Conservation (phyloP, 2,329 filamentous ascomycete species). For the Paraphoma sp. region DNA sequence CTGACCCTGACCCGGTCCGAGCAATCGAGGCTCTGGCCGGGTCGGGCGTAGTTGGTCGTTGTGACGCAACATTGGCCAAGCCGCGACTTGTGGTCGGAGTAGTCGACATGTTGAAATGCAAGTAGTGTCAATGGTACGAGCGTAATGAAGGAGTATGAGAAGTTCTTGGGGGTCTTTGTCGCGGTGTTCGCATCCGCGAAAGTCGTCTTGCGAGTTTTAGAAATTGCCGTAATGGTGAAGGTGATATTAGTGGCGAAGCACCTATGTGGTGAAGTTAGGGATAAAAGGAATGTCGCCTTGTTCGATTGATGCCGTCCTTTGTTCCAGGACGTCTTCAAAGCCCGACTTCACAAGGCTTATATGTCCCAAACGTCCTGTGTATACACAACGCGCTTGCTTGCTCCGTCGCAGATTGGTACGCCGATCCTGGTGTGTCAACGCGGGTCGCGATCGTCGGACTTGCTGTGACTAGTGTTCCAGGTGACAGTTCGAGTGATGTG, state of each 20-base stretch:
- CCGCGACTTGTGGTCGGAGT: conserved; percentile 22
- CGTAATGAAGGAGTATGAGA: neutral
- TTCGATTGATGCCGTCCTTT: neutral
- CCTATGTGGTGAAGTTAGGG: conserved; percentile 2
- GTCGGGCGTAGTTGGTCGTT: conserved; percentile 26
- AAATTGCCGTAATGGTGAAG: neutral
- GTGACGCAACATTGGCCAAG: conserved; percentile 17
- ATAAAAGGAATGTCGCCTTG: neutral
- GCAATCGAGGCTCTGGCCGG: conserved; percentile 12
- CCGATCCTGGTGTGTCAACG: neutral
- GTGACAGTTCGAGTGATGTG: neutral
- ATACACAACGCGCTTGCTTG: conserved; percentile 3
- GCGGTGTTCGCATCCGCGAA: neutral
- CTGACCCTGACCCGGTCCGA: conserved; percentile 20
- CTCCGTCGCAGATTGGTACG: neutral
- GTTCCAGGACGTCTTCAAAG: conserved; percentile 3
- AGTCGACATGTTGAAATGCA: conserved; percentile 31
- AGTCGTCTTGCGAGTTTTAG: neutral
- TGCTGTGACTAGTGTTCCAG: neutral
- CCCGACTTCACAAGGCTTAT: conserved; percentile 8
- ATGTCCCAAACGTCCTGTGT: conserved; percentile 3
- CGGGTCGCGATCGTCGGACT: neutral
- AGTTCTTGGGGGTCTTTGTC: neutral
- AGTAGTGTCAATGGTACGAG: neutral
- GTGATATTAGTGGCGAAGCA: neutral